These are phyloP conservation scores for Alternaria incomplexa DNA, from an alignment of 2,329 filamentous ascomycete genomes.

Conservation along the genomic window DNA sequence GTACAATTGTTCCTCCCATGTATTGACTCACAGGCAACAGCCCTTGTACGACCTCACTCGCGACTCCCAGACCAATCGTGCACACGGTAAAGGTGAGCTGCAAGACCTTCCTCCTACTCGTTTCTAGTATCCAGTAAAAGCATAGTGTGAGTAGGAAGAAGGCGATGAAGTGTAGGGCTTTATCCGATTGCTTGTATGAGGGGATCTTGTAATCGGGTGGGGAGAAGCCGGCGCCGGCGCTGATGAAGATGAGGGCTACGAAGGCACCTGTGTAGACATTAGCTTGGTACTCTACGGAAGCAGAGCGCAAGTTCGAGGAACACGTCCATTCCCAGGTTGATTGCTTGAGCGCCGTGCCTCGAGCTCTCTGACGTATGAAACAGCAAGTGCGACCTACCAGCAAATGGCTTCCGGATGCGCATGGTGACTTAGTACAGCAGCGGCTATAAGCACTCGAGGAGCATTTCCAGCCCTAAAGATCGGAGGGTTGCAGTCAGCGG, in stretches of 20 bases:
- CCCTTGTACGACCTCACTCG: constrained; percentile 77
- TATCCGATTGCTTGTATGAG: constrained; percentile 76
- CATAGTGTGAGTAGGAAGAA: constrained; percentile 86
- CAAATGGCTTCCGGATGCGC: constrained; percentile 18
- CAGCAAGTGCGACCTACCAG: constrained; percentile 7
- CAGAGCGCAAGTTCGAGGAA: not conserved
- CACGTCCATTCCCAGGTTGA: not conserved
- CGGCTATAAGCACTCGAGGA: not conserved
- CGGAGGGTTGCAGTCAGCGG: constrained; percentile 1
- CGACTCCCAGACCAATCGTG: constrained; percentile 73
- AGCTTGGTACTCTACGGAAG: not conserved
- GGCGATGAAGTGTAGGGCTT: constrained; percentile 81
- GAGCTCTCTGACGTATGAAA: constrained; percentile 3
- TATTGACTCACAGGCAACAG: constrained; percentile 63
- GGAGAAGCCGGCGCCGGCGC: constrained; percentile 76
- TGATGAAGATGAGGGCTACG: constrained; percentile 67
- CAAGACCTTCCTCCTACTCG: constrained; percentile 80
- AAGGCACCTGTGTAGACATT: constrained; percentile 51
- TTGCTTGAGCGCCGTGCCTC: not conserved
- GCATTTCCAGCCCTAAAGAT: not conserved
- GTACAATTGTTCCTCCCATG: not conserved
- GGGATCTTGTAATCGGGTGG: constrained; percentile 54
- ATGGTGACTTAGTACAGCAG: not conserved
- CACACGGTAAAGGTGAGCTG: constrained; percentile 84
- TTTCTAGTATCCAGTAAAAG: constrained; percentile 98